Percentiles rank a stretch among this genome's conserved stretches.
Evolutionary conservation across 306 rosid genomes (phyloP).

Genomic region (Cicer yamashitae): DNA sequence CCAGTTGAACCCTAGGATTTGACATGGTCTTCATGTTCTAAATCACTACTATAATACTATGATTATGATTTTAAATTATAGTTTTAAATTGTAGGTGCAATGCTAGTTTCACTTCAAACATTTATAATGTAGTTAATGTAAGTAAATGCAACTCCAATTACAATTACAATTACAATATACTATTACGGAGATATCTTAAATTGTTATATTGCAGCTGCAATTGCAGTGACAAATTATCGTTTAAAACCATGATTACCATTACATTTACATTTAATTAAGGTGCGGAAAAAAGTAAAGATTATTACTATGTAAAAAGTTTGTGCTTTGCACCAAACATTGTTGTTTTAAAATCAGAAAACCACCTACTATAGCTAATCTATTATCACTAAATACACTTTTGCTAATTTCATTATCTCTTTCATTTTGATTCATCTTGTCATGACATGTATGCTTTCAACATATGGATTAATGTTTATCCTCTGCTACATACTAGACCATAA

Average conservation of each 20-base stretch:
- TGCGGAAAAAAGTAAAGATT: constrained; percentile 41
- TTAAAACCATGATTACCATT: background rate
- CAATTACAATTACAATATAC: too few relatives aligned
- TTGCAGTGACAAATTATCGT: too few relatives aligned
- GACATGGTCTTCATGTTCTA: constrained; percentile 61
- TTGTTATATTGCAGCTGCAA: too few relatives aligned
- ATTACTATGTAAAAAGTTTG: constrained; percentile 47
- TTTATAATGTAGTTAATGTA: too few relatives aligned
- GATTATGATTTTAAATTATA: constrained; percentile 32
- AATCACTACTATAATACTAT: background rate
- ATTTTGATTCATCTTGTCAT: constrained; percentile 67
- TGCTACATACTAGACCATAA: constrained; percentile 76
- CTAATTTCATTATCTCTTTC: constrained; percentile 38
- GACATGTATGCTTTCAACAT: constrained; percentile 55
- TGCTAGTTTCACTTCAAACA: too few relatives aligned
- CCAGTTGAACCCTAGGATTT: constrained; percentile 61
- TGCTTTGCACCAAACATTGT: constrained; percentile 55
- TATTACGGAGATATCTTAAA: too few relatives aligned
- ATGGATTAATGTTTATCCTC: constrained; percentile 72
- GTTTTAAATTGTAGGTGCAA: background rate
- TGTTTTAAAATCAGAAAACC: constrained; percentile 64
- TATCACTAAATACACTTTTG: constrained; percentile 45
- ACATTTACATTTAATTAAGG: constrained; percentile 50
- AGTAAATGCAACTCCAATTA: too few relatives aligned
- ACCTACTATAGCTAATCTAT: constrained; percentile 30